Evolutionary conservation across 176 grass and related monocot genomes (phyloP).

Genomic region (Hsuehochloa calcarea): DNA sequence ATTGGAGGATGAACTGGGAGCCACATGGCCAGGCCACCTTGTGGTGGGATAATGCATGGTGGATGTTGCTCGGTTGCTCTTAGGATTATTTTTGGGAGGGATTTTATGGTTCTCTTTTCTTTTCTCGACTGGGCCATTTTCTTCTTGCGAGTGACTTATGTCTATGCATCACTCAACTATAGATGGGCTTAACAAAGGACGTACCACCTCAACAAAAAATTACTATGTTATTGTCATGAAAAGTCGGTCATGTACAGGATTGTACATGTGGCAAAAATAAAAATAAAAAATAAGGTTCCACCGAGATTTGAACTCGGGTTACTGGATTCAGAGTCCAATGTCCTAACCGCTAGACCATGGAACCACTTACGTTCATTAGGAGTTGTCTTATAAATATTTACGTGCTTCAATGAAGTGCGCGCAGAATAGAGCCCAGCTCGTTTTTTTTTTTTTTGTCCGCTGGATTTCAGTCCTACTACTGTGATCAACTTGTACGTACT

Average conservation of each 20-base stretch:
- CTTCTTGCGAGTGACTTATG: too few relatives aligned
- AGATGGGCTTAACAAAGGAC: neutral
- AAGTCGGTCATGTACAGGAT: neutral
- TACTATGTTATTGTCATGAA: neutral
- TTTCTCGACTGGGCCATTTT: neutral
- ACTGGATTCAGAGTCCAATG: conserved; percentile 85
- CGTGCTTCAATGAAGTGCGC: too few relatives aligned
- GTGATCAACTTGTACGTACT: too few relatives aligned
- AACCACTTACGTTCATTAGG: too few relatives aligned
- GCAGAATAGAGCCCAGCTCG: too few relatives aligned
- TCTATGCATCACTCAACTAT: too few relatives aligned
- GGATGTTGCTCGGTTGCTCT: conserved; percentile 5
- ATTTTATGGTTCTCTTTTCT: neutral
- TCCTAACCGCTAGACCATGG: conserved; percentile 81
- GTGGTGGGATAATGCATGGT: conserved; percentile 26
- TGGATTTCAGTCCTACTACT: too few relatives aligned
- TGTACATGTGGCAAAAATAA: neutral
- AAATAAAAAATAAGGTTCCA: conserved; percentile 27
- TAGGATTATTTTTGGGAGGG: neutral
- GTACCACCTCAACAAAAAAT: neutral
- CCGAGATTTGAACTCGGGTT: conserved; percentile 79
- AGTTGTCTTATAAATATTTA: too few relatives aligned
- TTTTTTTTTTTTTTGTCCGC: too few relatives aligned
- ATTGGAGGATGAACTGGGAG: conserved; percentile 4
- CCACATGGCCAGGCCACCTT: conserved; percentile 6